phyloP scores from a whole-genome alignment of 208 protist genomes.

The Leishmania guyanensis region DNA sequence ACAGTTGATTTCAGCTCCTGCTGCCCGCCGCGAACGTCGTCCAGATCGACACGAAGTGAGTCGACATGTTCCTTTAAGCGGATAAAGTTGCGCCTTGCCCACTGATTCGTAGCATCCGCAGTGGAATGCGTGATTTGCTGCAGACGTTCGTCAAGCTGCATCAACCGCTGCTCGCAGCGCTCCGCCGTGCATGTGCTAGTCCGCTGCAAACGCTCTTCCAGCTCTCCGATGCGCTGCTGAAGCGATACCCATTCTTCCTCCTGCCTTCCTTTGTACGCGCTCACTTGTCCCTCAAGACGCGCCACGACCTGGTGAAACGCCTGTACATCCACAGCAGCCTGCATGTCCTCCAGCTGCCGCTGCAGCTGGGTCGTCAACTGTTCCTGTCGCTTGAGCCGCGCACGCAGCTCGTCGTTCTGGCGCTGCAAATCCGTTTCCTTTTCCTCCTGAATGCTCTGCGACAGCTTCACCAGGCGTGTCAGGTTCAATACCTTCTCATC shows the following conservation, averaged over 20 bases:
- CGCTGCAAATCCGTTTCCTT: constrained; percentile 62
- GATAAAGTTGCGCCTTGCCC: constrained; percentile 76
- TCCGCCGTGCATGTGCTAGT: constrained; percentile 9
- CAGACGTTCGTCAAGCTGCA: constrained; percentile 28
- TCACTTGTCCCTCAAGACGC: constrained; percentile 20
- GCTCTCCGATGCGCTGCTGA: constrained; percentile 17
- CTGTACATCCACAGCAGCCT: constrained; percentile 22
- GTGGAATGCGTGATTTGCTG: constrained; percentile 32
- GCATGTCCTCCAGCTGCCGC: constrained; percentile 39
- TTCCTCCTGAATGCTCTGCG: constrained; percentile 72
- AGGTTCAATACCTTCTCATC: constrained; percentile 86
- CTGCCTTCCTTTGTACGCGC: constrained; percentile 13
- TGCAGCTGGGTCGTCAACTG: constrained; percentile 52
- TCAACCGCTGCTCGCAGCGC: constrained; percentile 29
- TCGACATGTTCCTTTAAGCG: constrained; percentile 82
- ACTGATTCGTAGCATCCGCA: constrained; percentile 61
- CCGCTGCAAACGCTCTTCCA: constrained; percentile 15
- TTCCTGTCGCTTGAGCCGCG: constrained; percentile 73
- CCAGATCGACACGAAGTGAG: constrained; percentile 34
- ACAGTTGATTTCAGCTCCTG: constrained; percentile 38
- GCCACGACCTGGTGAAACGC: constrained; percentile 17
- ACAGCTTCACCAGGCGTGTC: constrained; percentile 79
- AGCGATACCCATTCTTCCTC: constrained; percentile 33
- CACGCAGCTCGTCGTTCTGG: constrained; percentile 68
- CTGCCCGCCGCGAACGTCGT: constrained; percentile 42